phyloP scores from a whole-genome alignment of 169 alveolate genomes.

The Plasmodium vivax region DNA sequence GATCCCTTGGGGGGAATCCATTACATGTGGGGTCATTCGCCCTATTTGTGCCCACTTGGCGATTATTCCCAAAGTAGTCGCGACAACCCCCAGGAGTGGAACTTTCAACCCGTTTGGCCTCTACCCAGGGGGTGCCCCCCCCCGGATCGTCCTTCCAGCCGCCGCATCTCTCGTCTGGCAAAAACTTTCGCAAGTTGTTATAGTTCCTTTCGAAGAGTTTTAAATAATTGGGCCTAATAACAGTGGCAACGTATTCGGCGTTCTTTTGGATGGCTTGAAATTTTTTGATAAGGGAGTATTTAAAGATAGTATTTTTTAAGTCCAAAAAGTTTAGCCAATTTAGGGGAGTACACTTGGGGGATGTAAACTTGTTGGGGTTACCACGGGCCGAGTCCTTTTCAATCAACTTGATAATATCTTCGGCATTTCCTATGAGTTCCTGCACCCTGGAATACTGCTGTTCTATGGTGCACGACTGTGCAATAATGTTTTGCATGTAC shows the following conservation, averaged over 20 bases:
- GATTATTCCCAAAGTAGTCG: background rate
- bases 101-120: background rate
- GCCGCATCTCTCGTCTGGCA: background rate
- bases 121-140: background rate
- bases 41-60: background rate
- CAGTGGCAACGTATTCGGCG: constrained; percentile 35
- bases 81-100: background rate
- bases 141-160: background rate
- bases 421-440: constrained; percentile 71
- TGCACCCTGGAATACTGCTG: constrained; percentile 72
- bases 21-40: background rate
- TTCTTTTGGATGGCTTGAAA: constrained; percentile 48
- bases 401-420: constrained; percentile 34
- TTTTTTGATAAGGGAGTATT: constrained; percentile 37
- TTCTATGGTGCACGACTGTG: constrained; percentile 64
- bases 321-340: constrained; percentile 12
- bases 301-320: constrained; percentile 42
- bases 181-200: constrained; percentile 12
- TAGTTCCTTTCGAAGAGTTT: constrained; percentile 62
- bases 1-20: background rate
- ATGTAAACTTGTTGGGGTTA: background rate
- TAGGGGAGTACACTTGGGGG: background rate
- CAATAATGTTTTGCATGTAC: constrained; percentile 54
- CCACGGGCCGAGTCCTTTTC: constrained; percentile 25
- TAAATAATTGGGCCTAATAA: constrained; percentile 61